These are phyloP conservation scores for Amylostereum chailletii DNA, from an alignment of 1,284 basidiomycete species.

Conservation along the genomic window DNA sequence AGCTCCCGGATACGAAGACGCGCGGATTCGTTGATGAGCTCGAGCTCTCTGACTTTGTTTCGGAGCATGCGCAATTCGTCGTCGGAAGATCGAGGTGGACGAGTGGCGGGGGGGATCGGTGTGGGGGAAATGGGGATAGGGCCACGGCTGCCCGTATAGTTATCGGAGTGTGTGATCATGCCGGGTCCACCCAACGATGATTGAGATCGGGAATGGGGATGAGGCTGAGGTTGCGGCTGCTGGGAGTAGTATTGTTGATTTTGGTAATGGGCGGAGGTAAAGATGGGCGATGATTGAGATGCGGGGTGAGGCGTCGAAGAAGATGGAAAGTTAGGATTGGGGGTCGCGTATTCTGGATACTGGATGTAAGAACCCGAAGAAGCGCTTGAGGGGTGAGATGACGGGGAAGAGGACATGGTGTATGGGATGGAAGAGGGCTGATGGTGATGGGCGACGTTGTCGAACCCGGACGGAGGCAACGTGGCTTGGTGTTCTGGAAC, in stretches of 20 bases:
- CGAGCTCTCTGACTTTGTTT: slow-evolving; percentile 36
- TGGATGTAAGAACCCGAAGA: slow-evolving; percentile 14
- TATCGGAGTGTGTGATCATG: slow-evolving; percentile 10
- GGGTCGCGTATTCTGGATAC: slow-evolving; percentile 13
- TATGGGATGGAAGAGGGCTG: slow-evolving; percentile 9
- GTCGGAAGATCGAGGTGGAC: slow-evolving; percentile 20
- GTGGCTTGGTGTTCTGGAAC: slow-evolving; percentile 5
- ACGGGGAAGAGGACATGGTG: slow-evolving; percentile 8
- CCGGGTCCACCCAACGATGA: background rate
- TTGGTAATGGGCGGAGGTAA: slow-evolving; percentile 16
- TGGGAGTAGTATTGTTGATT: slow-evolving; percentile 17
- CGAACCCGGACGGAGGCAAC: slow-evolving; percentile 8
- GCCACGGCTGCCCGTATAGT: slow-evolving; percentile 14
- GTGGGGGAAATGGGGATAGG: slow-evolving; percentile 16
- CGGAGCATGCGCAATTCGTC: slow-evolving; percentile 32
- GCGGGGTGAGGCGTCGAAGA: slow-evolving; percentile 14
- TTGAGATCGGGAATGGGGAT: slow-evolving; percentile 2
- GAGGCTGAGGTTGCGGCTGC: slow-evolving; percentile 12
- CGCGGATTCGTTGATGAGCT: slow-evolving; percentile 35
- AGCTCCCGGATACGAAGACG: slow-evolving; percentile 37
- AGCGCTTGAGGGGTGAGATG: slow-evolving; percentile 8
- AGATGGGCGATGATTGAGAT: slow-evolving; percentile 7
- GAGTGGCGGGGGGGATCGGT: slow-evolving; percentile 13
- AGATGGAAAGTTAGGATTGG: background rate
- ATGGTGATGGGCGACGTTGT: slow-evolving; percentile 5